Conservation (phyloP, 768 basidiomycete genomes). For the Jaapia argillacea region DNA sequence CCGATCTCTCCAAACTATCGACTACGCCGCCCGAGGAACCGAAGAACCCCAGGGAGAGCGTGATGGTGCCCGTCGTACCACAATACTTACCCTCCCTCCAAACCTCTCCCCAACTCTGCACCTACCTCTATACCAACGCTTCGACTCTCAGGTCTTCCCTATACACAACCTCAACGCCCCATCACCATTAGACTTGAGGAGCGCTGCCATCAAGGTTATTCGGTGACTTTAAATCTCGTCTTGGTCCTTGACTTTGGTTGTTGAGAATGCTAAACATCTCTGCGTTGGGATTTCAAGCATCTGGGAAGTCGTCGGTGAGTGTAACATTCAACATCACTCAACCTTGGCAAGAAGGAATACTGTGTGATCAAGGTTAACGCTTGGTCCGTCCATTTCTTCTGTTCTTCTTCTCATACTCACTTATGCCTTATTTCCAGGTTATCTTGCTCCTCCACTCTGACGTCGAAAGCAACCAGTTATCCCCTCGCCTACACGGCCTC, state of each 20-base stretch:
- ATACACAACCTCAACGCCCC: too few relatives aligned
- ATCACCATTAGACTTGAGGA: too few relatives aligned
- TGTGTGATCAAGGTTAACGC: slow-evolving; percentile 98
- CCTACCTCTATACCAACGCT: too few relatives aligned
- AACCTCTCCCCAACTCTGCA: too few relatives aligned
- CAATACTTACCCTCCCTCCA: too few relatives aligned
- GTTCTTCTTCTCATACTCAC: neutral
- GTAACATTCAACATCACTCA: slow-evolving; percentile 97
- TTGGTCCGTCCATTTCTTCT: slow-evolving; percentile 43
- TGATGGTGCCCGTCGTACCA: too few relatives aligned
- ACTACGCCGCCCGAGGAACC: too few relatives aligned
- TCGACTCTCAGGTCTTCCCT: too few relatives aligned
- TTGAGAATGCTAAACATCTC: slow-evolving; percentile 19
- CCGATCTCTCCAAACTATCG: too few relatives aligned
- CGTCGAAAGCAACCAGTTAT: slow-evolving; percentile 98
- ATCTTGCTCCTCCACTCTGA: slow-evolving; percentile 57
- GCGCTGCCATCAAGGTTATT: slow-evolving; percentile 92
- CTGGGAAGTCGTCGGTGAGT: slow-evolving; percentile 90
- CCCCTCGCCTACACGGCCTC: slow-evolving; percentile 98
- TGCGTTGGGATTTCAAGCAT: too few relatives aligned
- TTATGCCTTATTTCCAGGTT: slow-evolving; percentile 6
- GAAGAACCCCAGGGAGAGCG: too few relatives aligned
- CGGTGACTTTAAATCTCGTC: too few relatives aligned
- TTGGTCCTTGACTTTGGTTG: neutral
- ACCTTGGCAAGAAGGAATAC: slow-evolving; percentile 87